These are phyloP conservation scores for Fusarium pseudograminearum DNA, from an alignment of 2,329 filamentous ascomycete species.

Conservation along the genomic window DNA sequence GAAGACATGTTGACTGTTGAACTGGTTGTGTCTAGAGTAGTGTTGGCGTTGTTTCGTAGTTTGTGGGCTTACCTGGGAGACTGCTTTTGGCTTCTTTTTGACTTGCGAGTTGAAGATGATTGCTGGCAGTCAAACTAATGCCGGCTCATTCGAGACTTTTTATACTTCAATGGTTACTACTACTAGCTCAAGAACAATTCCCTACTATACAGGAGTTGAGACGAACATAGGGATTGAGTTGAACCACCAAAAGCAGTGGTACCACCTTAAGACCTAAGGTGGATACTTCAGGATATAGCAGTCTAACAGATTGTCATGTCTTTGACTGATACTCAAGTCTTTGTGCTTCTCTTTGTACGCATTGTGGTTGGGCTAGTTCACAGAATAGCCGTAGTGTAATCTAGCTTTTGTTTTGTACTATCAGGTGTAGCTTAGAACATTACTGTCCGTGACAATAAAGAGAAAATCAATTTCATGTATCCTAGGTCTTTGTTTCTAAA, in stretches of 20 bases:
- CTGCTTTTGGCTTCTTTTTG: conserved; percentile 1
- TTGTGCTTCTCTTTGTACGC: conserved; percentile 3
- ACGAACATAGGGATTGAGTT: background rate
- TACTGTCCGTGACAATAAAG: background rate
- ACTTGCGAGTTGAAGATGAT: conserved; percentile 5
- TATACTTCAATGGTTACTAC: conserved; percentile 1
- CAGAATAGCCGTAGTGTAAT: background rate
- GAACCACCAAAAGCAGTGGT: too few species aligned
- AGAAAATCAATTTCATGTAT: conserved; percentile 24
- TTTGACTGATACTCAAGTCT: background rate
- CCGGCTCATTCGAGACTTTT: background rate
- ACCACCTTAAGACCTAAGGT: too few species aligned
- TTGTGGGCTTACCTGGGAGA: conserved; percentile 9
- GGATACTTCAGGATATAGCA: too few species aligned
- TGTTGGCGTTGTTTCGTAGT: background rate
- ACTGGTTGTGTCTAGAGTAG: conserved; percentile 1
- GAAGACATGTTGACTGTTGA: conserved; percentile 17
- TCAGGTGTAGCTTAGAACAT: background rate
- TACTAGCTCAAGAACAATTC: background rate
- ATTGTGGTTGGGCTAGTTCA: background rate
- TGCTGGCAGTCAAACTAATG: background rate
- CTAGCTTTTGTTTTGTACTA: background rate
- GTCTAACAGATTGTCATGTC: background rate
- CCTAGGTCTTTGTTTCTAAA: conserved; percentile 9
- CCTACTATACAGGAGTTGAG: background rate